phyloP scores from a whole-genome alignment of 345 rosid genomes.

The Leavenworthia alabamica region DNA sequence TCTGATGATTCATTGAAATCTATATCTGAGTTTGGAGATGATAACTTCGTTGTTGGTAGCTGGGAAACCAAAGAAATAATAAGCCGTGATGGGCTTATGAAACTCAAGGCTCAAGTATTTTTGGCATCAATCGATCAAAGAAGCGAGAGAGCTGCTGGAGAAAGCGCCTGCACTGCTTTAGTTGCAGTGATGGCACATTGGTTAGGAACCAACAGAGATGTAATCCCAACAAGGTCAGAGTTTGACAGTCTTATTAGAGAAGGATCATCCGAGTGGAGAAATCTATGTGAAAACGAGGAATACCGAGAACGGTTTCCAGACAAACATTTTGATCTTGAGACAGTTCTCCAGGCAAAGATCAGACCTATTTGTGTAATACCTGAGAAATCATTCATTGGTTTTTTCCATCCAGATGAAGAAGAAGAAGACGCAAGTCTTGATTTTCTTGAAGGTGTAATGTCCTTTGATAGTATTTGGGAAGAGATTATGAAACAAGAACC shows the following conservation, averaged over 20 bases:
- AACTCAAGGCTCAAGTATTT: slow-evolving; percentile 64
- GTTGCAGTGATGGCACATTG: slow-evolving; percentile 94
- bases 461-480: slow-evolving; percentile 93
- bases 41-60: slow-evolving; percentile 76
- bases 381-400: slow-evolving; percentile 76
- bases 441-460: slow-evolving; percentile 81
- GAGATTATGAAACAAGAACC: slow-evolving; percentile 56
- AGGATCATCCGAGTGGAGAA: slow-evolving; percentile 95
- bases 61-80: slow-evolving; percentile 76
- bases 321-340: slow-evolving; percentile 92
- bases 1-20: slow-evolving; percentile 56
- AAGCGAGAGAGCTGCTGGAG: slow-evolving; percentile 88
- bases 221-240: slow-evolving; percentile 92
- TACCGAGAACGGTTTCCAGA: slow-evolving; percentile 75
- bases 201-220: slow-evolving; percentile 66
- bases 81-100: slow-evolving; percentile 91
- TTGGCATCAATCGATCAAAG: slow-evolving; percentile 95
- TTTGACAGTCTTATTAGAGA: slow-evolving; percentile 85
- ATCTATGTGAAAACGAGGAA: slow-evolving; percentile 66
- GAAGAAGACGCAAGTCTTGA: slow-evolving; percentile 66
- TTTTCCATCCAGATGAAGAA: slow-evolving; percentile 76
- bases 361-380: slow-evolving; percentile 63
- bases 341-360: slow-evolving; percentile 80
- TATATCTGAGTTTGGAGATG: slow-evolving; percentile 85
- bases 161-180: slow-evolving; percentile 92